Percentiles rank a stretch among this genome's conserved stretches.
Conservation (phyloP, 192 early-diverging fungal species). For the Diversispora eburnea region DNA sequence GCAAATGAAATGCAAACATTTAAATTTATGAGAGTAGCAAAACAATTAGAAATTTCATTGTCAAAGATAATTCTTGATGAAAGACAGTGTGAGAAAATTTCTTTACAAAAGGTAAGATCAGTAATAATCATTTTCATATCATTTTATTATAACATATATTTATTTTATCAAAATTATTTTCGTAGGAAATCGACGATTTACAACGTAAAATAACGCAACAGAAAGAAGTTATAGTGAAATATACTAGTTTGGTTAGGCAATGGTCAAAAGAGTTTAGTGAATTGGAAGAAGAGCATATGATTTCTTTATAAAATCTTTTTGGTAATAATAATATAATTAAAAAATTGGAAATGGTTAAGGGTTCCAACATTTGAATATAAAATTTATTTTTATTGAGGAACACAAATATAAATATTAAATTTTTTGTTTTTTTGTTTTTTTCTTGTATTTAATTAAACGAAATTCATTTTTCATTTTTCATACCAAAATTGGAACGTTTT, state of each 20-base stretch:
- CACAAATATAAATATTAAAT: too few species aligned
- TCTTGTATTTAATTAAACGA: too few species aligned
- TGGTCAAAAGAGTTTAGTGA: conserved; percentile 15
- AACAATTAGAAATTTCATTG: conserved; percentile 9
- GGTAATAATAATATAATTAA: too few species aligned
- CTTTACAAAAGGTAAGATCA: background rate
- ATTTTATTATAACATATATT: background rate
- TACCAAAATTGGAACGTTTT: too few species aligned
- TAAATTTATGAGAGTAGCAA: conserved; percentile 2
- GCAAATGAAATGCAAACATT: background rate
- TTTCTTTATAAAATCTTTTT: conserved; percentile 3
- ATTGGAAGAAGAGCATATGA: conserved; percentile 9
- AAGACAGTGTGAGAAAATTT: background rate
- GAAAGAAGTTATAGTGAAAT: conserved; percentile 17
- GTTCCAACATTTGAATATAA: too few species aligned
- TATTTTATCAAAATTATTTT: background rate
- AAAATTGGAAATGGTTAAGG: too few species aligned
- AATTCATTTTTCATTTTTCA: too few species aligned
- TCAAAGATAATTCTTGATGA: background rate
- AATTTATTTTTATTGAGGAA: too few species aligned
- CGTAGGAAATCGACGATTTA: conserved; percentile 1
- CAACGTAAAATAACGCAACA: background rate
- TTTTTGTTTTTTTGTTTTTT: too few species aligned
- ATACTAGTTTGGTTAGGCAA: background rate
- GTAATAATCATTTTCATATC: too few species aligned